These are phyloP conservation scores for Verticillium zaregamsianum DNA, from an alignment of 2,329 filamentous ascomycete species.

Conservation along the genomic window DNA sequence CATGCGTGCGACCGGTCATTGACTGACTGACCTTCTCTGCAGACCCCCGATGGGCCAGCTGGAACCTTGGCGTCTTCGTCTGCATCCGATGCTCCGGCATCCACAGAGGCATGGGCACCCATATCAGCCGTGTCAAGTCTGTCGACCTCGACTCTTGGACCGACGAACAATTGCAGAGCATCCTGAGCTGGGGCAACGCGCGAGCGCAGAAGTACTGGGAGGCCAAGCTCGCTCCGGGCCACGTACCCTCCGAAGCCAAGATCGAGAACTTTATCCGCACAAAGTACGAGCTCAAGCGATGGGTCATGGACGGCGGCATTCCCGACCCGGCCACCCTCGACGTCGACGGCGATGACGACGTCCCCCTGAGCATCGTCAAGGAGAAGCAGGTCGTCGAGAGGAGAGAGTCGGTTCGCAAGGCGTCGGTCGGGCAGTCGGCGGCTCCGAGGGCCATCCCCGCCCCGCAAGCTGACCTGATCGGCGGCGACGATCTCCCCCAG, in stretches of 20 bases:
- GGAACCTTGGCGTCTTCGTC: conserved; percentile 96
- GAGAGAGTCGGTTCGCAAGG: conserved; percentile 58
- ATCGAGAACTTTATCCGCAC: conserved; percentile 99
- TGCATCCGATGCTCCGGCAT: conserved; percentile 99
- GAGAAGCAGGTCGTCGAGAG: conserved; percentile 62
- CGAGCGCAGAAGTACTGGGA: conserved; percentile 99
- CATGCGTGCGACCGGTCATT: neutral
- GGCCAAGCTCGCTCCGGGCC: conserved; percentile 82
- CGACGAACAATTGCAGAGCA: conserved; percentile 92
- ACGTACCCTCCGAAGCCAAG: conserved; percentile 93
- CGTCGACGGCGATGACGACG: conserved; percentile 80
- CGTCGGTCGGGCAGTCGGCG: conserved; percentile 42
- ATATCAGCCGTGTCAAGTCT: conserved; percentile 96
- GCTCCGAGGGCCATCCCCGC: conserved; percentile 24
- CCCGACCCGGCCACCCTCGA: conserved; percentile 89
- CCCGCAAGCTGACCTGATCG: conserved; percentile 75
- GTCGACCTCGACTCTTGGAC: conserved; percentile 98
- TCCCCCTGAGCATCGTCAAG: conserved; percentile 58
- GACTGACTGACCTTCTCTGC: conserved; percentile 11
- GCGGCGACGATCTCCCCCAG: conserved; percentile 63
- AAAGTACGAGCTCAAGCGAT: conserved; percentile 97
- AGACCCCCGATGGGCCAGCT: conserved; percentile 99
- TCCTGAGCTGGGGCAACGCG: conserved; percentile 92
- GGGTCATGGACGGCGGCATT: conserved; percentile 97
- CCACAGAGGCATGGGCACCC: conserved; percentile 97